Evolutionary conservation across 140 eudicot genomes (phyloP).

Genomic region (Ambrosia hybrid): DNA sequence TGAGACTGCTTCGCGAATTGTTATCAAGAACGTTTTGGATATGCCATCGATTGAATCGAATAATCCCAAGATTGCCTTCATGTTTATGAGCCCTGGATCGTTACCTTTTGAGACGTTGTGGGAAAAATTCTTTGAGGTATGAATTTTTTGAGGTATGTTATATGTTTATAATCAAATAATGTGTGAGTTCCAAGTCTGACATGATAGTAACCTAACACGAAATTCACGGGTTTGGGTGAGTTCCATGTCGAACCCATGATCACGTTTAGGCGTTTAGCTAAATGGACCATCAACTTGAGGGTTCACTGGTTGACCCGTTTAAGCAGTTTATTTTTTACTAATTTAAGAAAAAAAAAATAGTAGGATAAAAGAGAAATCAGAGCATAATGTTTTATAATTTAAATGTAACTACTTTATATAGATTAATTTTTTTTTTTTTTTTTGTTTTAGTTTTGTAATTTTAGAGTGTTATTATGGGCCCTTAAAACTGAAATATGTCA

Average conservation of each 20-base stretch:
- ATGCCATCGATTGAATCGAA: constrained; percentile 41
- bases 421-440: not conserved
- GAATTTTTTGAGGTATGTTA: not conserved
- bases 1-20: constrained; percentile 84
- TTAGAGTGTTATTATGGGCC: not conserved
- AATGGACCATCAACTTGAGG: not conserved
- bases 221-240: not conserved
- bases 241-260: not conserved
- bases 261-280: not conserved
- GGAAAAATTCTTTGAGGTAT: constrained; percentile 89
- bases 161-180: not conserved
- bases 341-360: too few relatives aligned
- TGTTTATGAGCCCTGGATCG: constrained; percentile 83
- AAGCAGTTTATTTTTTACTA: too few relatives aligned
- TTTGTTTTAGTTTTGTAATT: not conserved
- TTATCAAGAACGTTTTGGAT: constrained; percentile 62
- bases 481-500: not conserved
- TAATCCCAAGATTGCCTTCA: constrained; percentile 83
- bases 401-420: not conserved
- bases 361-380: not conserved
- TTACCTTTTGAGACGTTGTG: constrained; percentile 90
- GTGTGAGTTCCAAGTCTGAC: not conserved
- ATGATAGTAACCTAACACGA: not conserved
- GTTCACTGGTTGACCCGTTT: not conserved
- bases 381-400: not conserved